phyloP scores from a whole-genome alignment of 208 protist species.

The Zelonia costaricensis region DNA sequence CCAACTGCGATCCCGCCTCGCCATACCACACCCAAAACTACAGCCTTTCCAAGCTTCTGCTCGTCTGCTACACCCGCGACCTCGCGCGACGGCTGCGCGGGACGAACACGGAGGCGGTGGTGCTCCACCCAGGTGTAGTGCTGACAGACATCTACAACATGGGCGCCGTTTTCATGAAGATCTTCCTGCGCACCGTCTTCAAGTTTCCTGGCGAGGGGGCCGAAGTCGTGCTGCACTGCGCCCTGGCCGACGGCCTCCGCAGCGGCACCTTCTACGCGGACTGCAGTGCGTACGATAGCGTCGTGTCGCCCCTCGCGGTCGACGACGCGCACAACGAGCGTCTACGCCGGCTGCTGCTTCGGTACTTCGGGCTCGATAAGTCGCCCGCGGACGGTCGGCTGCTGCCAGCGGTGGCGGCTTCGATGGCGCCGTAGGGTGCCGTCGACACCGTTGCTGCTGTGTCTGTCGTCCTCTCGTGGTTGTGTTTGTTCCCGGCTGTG shows the following conservation, averaged over 20 bases:
- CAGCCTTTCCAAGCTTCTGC: slow-evolving; percentile 53
- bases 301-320: slow-evolving; percentile 37
- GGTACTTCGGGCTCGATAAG: slow-evolving; percentile 34
- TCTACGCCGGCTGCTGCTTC: slow-evolving; percentile 33
- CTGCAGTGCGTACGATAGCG: slow-evolving; percentile 20
- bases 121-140: slow-evolving; percentile 50
- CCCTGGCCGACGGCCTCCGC: slow-evolving; percentile 25
- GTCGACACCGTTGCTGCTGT: too few relatives aligned
- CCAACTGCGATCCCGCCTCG: slow-evolving; percentile 36
- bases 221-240: slow-evolving; percentile 48
- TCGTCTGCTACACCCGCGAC: slow-evolving; percentile 59
- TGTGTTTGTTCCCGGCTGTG: neutral
- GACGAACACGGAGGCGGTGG: slow-evolving; percentile 21
- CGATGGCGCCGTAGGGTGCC: neutral
- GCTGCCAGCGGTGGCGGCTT: slow-evolving; percentile 5
- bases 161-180: slow-evolving; percentile 33
- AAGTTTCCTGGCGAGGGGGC: slow-evolving; percentile 50
- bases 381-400: neutral
- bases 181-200: slow-evolving; percentile 50
- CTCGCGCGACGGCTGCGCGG: slow-evolving; percentile 36
- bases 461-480: neutral
- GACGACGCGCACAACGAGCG: slow-evolving; percentile 35
- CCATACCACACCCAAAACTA: slow-evolving; percentile 42
- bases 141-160: slow-evolving; percentile 49
- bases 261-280: slow-evolving; percentile 53